Conservation (phyloP, 2,329 filamentous ascomycete species). For the Macrophomina pseudophaseolina region DNA sequence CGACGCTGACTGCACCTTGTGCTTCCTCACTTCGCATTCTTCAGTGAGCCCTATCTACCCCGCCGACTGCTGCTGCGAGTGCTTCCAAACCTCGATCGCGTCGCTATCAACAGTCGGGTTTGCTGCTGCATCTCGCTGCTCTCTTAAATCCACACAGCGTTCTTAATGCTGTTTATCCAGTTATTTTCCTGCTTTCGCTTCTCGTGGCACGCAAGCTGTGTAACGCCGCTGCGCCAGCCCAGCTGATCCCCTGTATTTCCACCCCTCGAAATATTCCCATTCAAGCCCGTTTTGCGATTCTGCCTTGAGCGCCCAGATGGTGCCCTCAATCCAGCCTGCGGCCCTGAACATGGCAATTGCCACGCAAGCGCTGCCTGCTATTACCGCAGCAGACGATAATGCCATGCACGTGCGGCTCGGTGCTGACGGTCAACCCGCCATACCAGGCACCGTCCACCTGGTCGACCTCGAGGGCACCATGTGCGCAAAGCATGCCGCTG, state of each 20-base stretch:
- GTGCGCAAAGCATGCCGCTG: constrained; percentile 42
- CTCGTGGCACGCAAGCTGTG: not conserved
- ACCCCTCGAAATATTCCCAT: not conserved
- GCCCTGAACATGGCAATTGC: constrained; percentile 9
- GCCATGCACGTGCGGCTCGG: not conserved
- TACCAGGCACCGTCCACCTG: constrained; percentile 51
- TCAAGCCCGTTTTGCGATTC: not conserved
- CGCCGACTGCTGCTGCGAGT: not conserved
- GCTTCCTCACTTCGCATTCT: not conserved
- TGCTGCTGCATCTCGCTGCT: not conserved
- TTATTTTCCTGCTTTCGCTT: not conserved
- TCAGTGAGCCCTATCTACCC: constrained; percentile 5
- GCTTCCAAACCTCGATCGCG: not conserved
- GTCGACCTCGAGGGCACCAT: constrained; percentile 48
- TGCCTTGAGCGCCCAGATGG: not conserved
- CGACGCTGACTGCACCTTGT: not conserved
- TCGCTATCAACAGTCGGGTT: constrained; percentile 21
- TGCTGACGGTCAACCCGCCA: constrained; percentile 17
- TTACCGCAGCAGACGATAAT: constrained; percentile 23
- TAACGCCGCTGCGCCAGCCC: not conserved
- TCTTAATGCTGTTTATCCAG: not conserved
- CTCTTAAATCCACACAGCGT: not conserved
- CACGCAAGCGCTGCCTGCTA: constrained; percentile 1
- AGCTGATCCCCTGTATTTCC: not conserved
- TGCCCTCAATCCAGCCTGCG: not conserved